Conservation (phyloP, 2,329 filamentous ascomycete genomes). For the Xylariomycetidae sp. region DNA sequence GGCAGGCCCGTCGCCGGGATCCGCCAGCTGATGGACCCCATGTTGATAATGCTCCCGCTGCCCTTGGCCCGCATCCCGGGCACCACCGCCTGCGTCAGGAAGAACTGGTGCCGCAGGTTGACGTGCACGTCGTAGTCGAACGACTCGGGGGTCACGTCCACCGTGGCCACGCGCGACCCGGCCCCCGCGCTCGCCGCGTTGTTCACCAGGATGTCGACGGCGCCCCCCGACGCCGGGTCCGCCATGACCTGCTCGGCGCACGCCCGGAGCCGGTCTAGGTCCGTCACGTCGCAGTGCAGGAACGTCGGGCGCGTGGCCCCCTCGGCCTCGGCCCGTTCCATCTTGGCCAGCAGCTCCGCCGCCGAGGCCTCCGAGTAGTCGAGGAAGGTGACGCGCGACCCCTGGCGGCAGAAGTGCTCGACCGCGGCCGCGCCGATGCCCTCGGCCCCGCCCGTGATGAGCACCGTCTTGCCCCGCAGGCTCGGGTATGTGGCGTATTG, state of each 20-base stretch:
- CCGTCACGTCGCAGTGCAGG: slow-evolving; percentile 37
- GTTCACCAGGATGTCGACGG: slow-evolving; percentile 32
- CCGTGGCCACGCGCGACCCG: slow-evolving; percentile 23
- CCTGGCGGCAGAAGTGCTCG: slow-evolving; percentile 39
- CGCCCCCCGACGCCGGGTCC: slow-evolving; percentile 18
- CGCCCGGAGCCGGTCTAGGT: slow-evolving; percentile 28
- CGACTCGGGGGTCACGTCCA: slow-evolving; percentile 33
- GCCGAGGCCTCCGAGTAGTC: slow-evolving; percentile 33
- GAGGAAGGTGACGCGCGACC: slow-evolving; percentile 39
- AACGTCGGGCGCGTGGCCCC: slow-evolving; percentile 29
- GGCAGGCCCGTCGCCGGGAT: slow-evolving; percentile 28
- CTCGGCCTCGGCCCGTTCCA: slow-evolving; percentile 18
- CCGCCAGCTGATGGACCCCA: slow-evolving; percentile 34
- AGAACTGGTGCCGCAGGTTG: slow-evolving; percentile 41
- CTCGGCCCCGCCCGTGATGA: slow-evolving; percentile 42
- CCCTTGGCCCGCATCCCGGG: slow-evolving; percentile 28
- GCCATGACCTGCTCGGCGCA: slow-evolving; percentile 29
- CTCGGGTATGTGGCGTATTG: slow-evolving; percentile 36
- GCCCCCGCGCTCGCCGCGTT: slow-evolving; percentile 28
- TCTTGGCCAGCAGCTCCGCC: slow-evolving; percentile 22
- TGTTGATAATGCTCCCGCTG: slow-evolving; percentile 34
- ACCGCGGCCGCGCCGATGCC: slow-evolving; percentile 42
- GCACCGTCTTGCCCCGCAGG: slow-evolving; percentile 33
- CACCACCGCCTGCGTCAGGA: slow-evolving; percentile 34
- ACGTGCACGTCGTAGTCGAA: slow-evolving; percentile 40